Base-by-base conservation (phyloP, 768 basidiomycete species). In the Gymnopilus dilepis region DNA sequence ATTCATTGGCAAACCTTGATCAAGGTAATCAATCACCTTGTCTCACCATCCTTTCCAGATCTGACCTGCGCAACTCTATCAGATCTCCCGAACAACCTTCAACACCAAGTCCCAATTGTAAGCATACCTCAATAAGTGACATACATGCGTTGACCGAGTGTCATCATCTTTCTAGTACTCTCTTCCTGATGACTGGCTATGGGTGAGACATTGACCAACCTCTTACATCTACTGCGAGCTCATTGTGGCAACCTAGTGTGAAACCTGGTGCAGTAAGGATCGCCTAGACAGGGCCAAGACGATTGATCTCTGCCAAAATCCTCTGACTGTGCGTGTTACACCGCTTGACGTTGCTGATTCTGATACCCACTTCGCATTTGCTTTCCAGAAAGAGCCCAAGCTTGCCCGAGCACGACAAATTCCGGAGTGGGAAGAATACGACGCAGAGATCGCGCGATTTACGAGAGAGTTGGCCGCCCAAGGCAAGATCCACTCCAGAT, bases 241-340 rank as follows among this genome's bases (percentile, higher is more conserved):
- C 19, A 50, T 6, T 19, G 30, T 0, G 11, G 61, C 17, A 65
- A 66, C 38, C 57, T 52, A 94, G 93, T 99, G 97, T 72, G 97
- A 99, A 81, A 99, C 97, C 0, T 99, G 97, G 97, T 99, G 97
- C 69, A 92, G 90, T 80, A 93, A 92, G 72, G 91, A 94, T 67
- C 81, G 93, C 40, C 75, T 95, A 0, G 77, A 92, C 68, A 83
- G 87, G 81, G 90, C 89, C 1, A 94, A 93, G 76, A 94, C 92
- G 6, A 97, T 99, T 62, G 97, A 99, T 71, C 84, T 99, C 4
- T 99, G 97, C 73, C 95, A 97, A 74, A 97, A 98, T 69, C 96
- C 96, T 5, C 80, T 97, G 53, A 98, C 96, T 48, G 95, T 95
- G 56, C 62, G 87, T 79, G 26, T 11, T 24, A 8, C 31, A 24